Base-by-base conservation (phyloP, 352 stramenopile species). In the Pythium chondricola region DNA sequence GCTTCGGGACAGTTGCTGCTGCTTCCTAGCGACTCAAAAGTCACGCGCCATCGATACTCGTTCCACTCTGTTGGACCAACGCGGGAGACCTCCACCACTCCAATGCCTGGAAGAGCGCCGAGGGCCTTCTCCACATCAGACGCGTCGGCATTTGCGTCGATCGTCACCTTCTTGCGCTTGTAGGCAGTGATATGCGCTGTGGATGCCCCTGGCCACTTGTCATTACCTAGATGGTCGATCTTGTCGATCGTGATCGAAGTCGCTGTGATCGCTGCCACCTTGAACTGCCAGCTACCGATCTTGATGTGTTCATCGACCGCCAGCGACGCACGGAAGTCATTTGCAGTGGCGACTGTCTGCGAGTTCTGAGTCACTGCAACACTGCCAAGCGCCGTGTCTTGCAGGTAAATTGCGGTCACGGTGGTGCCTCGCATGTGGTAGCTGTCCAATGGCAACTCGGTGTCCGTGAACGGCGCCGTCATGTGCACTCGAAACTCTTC, bases 401-500 rank as follows among this genome's bases (percentile, higher is more conserved):
- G 63, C 6, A 86, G 1, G 32, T 71, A 68, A 13, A 92, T 67
- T 0, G 39, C 1, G 8, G 60, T 58, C 0, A 17, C 45, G 0
- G 47, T 64, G 2, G 58, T 58, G 9, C 81, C 81, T 13, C 46
- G 74, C 27, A 84, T 75, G 21, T 87, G 70, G 48, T 92, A 88
- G 13, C 74, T 69, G 40, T 87, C 69, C 6, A 92, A 43, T 2
- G 81, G 81, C 20, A 92, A 58, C 18, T 74, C 44, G 0, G 56
- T 65, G 51, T 89, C 72, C 13, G 81, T 92, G 40, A 92, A 92
- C 1, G 71, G 69, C 7, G 81, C 77, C 1, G 71, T 77, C 0
- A 62, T 40, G 39, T 92, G 81, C 11, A 92, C 69, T 2, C 45
- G 67, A 38, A 92, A 92, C 26, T 67, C 61, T 31, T 89, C 74